phyloP scores from a whole-genome alignment of 305 asterid genomes.

The Fraxinus floribunda region DNA sequence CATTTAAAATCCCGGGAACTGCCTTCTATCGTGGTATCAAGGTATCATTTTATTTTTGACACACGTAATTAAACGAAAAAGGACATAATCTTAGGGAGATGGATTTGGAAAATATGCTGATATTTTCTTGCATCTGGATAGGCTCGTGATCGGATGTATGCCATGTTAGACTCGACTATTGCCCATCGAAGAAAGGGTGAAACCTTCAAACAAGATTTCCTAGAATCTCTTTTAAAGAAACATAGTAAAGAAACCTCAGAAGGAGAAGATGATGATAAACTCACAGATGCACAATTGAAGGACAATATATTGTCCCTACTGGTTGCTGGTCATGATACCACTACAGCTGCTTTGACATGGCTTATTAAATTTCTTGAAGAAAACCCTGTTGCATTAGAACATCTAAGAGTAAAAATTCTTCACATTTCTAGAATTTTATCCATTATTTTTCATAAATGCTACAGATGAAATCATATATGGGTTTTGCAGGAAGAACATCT shows the following conservation, averaged over 20 bases:
- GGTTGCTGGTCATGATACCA: slow-evolving; percentile 88
- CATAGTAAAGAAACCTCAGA: slow-evolving; percentile 49
- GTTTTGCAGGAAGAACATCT: slow-evolving; percentile 68
- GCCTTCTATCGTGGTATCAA: slow-evolving; percentile 74
- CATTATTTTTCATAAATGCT: background rate
- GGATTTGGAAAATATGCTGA: background rate
- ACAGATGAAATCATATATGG: background rate
- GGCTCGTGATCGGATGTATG: slow-evolving; percentile 85
- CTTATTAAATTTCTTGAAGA: slow-evolving; percentile 68
- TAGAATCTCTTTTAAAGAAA: slow-evolving; percentile 60
- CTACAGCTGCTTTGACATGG: slow-evolving; percentile 87
- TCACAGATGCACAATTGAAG: slow-evolving; percentile 70
- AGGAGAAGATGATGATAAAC: slow-evolving; percentile 63
- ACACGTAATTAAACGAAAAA: background rate
- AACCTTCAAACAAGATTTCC: slow-evolving; percentile 62
- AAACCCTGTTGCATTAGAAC: slow-evolving; percentile 62
- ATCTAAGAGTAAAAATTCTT: slow-evolving; percentile 50
- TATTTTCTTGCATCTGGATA: slow-evolving; percentile 24
- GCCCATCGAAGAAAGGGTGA: slow-evolving; percentile 55
- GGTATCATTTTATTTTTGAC: slow-evolving; percentile 36
- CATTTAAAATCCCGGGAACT: slow-evolving; percentile 73
- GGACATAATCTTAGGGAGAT: background rate
- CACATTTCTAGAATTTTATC: background rate
- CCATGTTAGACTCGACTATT: slow-evolving; percentile 66
- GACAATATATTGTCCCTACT: slow-evolving; percentile 75